A percentile compares a stretch with the other conserved stretches of the same genome.
phyloP scores from a whole-genome alignment of 306 rosid species.

The Citrullus amarus region DNA sequence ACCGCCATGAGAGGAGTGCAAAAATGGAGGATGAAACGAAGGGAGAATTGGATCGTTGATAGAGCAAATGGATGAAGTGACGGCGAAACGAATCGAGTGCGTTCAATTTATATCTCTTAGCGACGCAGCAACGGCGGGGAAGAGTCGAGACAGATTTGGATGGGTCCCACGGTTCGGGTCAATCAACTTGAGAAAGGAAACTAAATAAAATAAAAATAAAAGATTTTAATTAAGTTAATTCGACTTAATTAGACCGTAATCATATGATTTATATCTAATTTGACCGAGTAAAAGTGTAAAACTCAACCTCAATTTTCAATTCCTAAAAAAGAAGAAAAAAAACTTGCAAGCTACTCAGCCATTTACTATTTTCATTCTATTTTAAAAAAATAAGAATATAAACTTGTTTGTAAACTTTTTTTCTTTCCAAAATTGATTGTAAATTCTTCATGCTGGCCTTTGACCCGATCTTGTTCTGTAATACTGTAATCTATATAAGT shows the following conservation, averaged over 20 bases:
- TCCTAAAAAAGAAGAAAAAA: neutral
- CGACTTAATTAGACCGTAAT: neutral
- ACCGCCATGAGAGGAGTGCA: neutral
- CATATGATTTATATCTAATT: neutral
- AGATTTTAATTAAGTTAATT: neutral
- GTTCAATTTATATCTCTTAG: neutral
- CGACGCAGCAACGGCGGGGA: neutral
- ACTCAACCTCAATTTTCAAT: neutral
- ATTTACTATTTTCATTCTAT: neutral
- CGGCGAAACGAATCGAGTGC: neutral
- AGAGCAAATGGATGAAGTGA: neutral
- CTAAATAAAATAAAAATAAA: neutral
- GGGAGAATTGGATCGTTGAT: neutral
- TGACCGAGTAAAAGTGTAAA: neutral
- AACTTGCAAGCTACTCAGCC: neutral
- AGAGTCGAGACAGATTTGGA: neutral
- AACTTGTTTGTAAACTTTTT: neutral
- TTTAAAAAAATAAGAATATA: neutral
- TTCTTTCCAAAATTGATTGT: neutral
- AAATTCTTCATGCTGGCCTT: no score
- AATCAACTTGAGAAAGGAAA: neutral
- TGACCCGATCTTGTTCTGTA: no score
- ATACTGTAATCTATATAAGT: no score
- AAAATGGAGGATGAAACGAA: neutral
- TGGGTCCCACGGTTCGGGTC: conserved; percentile 1